Percentiles rank a stretch among this genome's conserved stretches.
phyloP scores from a whole-genome alignment of 2,329 filamentous ascomycete genomes.

The Leptographium galeiforme region DNA sequence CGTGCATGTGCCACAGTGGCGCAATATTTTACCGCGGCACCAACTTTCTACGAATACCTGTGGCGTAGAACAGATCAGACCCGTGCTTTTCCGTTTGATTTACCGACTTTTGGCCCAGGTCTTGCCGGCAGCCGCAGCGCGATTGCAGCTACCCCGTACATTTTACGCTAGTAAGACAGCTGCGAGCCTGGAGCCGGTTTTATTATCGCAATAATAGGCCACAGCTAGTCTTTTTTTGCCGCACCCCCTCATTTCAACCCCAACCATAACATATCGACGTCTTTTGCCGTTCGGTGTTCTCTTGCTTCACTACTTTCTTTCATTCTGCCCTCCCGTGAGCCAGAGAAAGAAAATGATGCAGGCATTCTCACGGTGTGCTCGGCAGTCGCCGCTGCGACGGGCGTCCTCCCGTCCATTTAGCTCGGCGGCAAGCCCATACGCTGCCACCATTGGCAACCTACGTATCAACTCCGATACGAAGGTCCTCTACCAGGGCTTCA shows the following conservation, averaged over 20 bases:
- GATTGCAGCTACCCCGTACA: neutral
- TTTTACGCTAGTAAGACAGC: no score
- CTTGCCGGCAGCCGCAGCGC: neutral
- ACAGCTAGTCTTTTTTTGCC: neutral
- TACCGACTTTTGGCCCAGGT: conserved; percentile 3
- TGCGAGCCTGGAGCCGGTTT: neutral
- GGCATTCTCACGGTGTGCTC: conserved; percentile 60
- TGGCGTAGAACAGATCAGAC: neutral
- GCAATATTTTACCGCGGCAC: neutral
- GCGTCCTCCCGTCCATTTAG: conserved; percentile 59
- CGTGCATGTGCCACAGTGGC: no score
- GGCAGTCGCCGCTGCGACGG: conserved; percentile 56
- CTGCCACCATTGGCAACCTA: conserved; percentile 68
- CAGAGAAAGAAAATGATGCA: conserved; percentile 47
- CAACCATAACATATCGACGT: neutral
- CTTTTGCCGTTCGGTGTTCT: neutral
- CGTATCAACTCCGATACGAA: conserved; percentile 88
- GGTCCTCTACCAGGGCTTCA: conserved; percentile 95
- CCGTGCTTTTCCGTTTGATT: conserved; percentile 7
- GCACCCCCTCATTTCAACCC: neutral
- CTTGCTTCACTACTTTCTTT: neutral
- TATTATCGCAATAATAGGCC: neutral
- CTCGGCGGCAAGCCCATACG: conserved; percentile 55
- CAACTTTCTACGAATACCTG: neutral
- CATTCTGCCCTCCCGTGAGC: neutral